These are phyloP conservation scores for Camellia japonica DNA, from an alignment of 148 eudicot genomes.

Conservation along the genomic window DNA sequence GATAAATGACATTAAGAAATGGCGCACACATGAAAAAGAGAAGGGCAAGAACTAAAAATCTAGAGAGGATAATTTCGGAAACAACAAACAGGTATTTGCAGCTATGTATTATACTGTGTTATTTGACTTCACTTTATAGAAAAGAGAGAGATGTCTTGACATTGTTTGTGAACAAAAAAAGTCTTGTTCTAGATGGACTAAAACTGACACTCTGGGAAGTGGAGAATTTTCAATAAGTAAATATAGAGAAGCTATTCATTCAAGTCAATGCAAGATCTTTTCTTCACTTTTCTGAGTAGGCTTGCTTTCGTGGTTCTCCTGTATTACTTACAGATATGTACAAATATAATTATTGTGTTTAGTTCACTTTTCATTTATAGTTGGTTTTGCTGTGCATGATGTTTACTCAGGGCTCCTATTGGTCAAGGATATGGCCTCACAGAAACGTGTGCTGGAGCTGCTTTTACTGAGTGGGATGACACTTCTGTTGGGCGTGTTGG, in stretches of 20 bases:
- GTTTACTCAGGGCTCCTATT: conserved; percentile 71
- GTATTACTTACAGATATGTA: not conserved
- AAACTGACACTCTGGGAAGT: not conserved
- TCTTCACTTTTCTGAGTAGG: not conserved
- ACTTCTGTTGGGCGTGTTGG: conserved; percentile 94
- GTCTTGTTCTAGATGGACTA: not conserved
- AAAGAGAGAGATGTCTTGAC: not conserved
- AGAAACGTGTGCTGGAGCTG: conserved; percentile 96
- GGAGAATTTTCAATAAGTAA: not conserved
- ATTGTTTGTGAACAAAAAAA: too few species aligned
- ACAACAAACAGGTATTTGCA: not conserved
- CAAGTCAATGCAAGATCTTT: not conserved
- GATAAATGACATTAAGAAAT: not conserved
- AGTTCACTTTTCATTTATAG: not conserved
- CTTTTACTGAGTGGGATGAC: conserved; percentile 87
- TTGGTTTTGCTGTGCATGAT: conserved; percentile 6
- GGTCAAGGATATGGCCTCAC: conserved; percentile 98
- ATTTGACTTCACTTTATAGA: not conserved
- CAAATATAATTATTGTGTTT: not conserved
- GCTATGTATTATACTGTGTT: not conserved
- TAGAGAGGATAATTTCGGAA: not conserved
- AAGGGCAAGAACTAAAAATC: not conserved
- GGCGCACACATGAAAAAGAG: not conserved
- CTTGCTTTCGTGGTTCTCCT: not conserved
- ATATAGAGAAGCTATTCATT: not conserved